Percentiles rank a stretch among this genome's conserved stretches.
Evolutionary conservation across 352 stramenopile species (phyloP).

Genomic region (Pythium apleroticum): DNA sequence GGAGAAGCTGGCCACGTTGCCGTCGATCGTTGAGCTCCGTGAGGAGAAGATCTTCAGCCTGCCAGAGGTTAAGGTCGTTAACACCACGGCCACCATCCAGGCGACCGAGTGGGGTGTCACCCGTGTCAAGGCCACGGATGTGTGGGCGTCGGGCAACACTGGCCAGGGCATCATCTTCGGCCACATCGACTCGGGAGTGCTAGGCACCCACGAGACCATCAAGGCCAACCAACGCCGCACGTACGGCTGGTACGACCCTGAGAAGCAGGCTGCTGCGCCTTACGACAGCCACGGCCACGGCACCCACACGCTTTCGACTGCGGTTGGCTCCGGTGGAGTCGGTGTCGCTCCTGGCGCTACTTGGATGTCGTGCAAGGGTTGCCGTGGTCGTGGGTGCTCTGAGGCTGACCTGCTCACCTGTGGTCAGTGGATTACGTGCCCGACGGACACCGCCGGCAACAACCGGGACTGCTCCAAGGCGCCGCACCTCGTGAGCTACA

Average conservation of each 20-base stretch:
- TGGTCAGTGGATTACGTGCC: neutral
- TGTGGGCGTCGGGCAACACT: slow-evolving; percentile 18
- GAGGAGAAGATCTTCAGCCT: no score
- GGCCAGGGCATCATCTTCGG: slow-evolving; percentile 21
- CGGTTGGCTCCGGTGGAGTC: neutral
- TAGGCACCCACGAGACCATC: slow-evolving; percentile 18
- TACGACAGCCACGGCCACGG: neutral
- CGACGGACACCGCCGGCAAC: no score
- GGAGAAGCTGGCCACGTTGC: no score
- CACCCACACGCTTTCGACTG: neutral
- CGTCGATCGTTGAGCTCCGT: no score
- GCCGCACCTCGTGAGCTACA: slow-evolving; percentile 1
- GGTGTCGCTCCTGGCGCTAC: no score
- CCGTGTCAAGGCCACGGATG: neutral
- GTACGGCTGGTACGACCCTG: neutral
- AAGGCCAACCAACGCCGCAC: slow-evolving; percentile 2
- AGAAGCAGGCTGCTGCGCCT: neutral
- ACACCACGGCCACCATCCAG: no score
- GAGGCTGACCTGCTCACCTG: neutral
- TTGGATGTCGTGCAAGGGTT: neutral
- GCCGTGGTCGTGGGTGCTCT: neutral
- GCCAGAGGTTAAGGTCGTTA: no score
- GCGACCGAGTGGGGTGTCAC: neutral
- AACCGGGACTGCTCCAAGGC: no score
- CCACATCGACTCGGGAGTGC: slow-evolving; percentile 31